Evolutionary conservation across 2,329 filamentous ascomycete species (phyloP), one percentile per base, ranked within the genome.

Genomic region (Penicillium sumatraense): DNA sequence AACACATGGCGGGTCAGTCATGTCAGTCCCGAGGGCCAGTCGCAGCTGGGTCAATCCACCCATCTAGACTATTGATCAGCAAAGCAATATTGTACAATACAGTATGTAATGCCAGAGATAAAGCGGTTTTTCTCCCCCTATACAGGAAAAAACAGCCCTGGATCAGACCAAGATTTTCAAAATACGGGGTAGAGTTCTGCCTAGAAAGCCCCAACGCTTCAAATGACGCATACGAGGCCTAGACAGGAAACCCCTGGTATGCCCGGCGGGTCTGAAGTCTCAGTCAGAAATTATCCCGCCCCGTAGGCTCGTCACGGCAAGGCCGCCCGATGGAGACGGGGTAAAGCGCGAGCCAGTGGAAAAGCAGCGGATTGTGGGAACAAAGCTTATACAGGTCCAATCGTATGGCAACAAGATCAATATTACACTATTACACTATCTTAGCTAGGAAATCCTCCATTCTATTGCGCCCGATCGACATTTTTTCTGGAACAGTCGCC

Each of bases 321-420:
- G 35, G 44, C 16, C 31, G 26, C 29, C 44, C 33, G 41, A 53
- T 53, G 50, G 50, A 41, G 50, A 36, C 46, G 46, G 23, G 31
- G 31, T 26, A 16, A 38, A 16, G 14, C 4, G 6, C 20, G 20
- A 48, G 31, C 16, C 24, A 33, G n/a, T 27, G 33, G 42, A 35
- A 45, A 16, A 8, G 0, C 14, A n/a, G 18, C 18, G 9, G 3
- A n/a, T 23, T 11, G 56, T 56, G 58, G 56, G 29, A 21, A 51
- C 23, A 27, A 60, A 61, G 54, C 54, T 60, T 60, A 54, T 56
- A 13, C 38, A 1, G 49, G 23, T 18, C 54, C 59, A 58, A 58
- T 61, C 16, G 24, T 13, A 51, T 21, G 27, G 14, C 51, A 16
- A 36, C 40, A 21, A 53, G 13, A 23, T 16, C 21, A 40, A 45